Conservation (phyloP, 768 basidiomycete species). For the Dictyophora rubrovolvata region DNA sequence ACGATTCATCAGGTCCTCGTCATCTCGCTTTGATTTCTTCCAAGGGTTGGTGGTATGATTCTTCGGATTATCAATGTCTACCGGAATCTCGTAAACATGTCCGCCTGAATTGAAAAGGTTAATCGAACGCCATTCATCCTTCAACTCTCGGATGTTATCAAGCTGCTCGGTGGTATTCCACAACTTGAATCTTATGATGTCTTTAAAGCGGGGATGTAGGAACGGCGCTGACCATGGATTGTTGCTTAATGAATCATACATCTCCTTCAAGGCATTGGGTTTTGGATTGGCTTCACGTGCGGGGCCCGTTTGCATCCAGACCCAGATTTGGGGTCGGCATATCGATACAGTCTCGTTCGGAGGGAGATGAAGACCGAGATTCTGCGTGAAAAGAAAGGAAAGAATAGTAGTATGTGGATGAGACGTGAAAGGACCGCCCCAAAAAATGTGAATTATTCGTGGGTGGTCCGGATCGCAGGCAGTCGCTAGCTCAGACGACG, state of each 20-base stretch:
- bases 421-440: conserved; percentile 97
- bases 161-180: conserved; percentile 99
- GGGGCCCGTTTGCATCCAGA: conserved; percentile 99
- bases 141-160: conserved; percentile 81
- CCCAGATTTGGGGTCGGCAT: conserved; percentile 90
- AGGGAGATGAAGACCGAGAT: conserved; percentile 68
- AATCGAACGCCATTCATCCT: conserved; percentile 82
- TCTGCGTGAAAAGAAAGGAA: conserved; percentile 97
- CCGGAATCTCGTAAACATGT: conserved; percentile 55
- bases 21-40: conserved; percentile 14
- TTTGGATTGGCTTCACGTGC: conserved; percentile 79
- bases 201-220: conserved; percentile 84
- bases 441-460: conserved; percentile 96
- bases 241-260: conserved; percentile 69
- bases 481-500: conserved; percentile 43
- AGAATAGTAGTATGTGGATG: conserved; percentile 93
- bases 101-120: conserved; percentile 86
- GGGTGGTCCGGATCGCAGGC: conserved; percentile 81
- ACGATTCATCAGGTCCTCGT: conserved; percentile 60
- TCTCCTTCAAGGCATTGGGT: conserved; percentile 66
- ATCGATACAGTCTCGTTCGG: conserved; percentile 32
- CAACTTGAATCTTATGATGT: conserved; percentile 87
- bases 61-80: conserved; percentile 21
- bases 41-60: neutral
- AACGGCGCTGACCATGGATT: conserved; percentile 96